Evolutionary conservation across 805 yeast genomes (phyloP).

Genomic region (Candida fluviatilis): DNA sequence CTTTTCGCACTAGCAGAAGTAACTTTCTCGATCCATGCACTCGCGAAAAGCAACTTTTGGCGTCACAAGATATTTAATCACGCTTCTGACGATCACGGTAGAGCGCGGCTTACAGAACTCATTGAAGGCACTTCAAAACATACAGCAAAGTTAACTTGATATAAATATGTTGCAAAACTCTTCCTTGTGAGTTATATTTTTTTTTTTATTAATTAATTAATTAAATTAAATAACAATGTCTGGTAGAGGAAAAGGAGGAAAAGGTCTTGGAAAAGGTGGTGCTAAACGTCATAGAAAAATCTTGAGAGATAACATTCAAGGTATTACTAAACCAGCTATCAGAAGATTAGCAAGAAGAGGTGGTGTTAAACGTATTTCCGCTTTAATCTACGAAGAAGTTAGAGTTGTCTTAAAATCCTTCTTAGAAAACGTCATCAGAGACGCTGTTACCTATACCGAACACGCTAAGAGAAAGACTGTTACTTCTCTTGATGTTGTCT

Average conservation of each 20-base stretch:
- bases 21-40: too few species aligned
- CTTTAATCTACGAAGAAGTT: constrained; percentile 96
- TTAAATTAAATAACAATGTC: constrained; percentile 52
- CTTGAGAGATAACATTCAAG: constrained; percentile 98
- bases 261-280: constrained; percentile 99
- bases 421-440: constrained; percentile 95
- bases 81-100: not conserved
- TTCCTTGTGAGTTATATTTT: not conserved
- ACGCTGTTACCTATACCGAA: constrained; percentile 98
- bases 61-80: not conserved
- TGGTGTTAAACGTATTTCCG: constrained; percentile 99
- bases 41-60: too few species aligned
- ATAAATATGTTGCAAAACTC: not conserved
- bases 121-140: not conserved
- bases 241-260: constrained; percentile 99
- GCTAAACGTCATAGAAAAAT: constrained; percentile 99
- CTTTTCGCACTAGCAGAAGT: too few species aligned
- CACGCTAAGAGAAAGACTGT: constrained; percentile 99
- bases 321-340: constrained; percentile 98
- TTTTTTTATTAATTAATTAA: too few species aligned
- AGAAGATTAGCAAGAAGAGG: constrained; percentile 99
- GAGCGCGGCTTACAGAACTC: not conserved
- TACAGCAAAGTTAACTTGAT: not conserved
- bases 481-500: constrained; percentile 95
- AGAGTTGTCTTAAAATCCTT: constrained; percentile 93